These are phyloP conservation scores for Platismatia glauca DNA, from an alignment of 495 filamentous ascomycete species.

Conservation along the genomic window DNA sequence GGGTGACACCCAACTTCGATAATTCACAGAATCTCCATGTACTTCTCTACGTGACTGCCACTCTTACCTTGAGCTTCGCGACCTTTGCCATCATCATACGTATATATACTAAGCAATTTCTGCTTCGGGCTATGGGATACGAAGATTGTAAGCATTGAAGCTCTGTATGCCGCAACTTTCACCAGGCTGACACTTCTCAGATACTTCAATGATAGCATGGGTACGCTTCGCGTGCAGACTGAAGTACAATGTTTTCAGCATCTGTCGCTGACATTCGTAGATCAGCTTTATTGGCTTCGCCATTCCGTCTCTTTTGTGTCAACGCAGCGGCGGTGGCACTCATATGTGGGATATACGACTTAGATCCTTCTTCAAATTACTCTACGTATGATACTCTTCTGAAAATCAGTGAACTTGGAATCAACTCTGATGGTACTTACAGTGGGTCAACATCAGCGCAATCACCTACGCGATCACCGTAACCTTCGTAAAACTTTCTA, in stretches of 20 bases:
- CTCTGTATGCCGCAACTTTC: no score
- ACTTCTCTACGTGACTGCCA: not conserved
- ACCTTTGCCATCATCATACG: constrained; percentile 2
- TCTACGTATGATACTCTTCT: not conserved
- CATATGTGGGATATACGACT: constrained; percentile 11
- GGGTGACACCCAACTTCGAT: not conserved
- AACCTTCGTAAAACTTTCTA: constrained; percentile 38
- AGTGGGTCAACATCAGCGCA: constrained; percentile 1
- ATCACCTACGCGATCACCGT: constrained; percentile 36
- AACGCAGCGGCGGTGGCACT: not conserved
- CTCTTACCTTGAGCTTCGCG: not conserved
- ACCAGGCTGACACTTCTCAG: not conserved
- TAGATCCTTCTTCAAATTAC: not conserved
- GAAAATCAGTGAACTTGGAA: not conserved
- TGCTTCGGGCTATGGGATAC: not conserved
- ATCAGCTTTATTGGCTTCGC: not conserved
- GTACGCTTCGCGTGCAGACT: not conserved
- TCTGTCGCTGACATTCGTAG: not conserved
- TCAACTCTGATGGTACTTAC: not conserved
- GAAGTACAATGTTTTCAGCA: not conserved
- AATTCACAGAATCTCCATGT: not conserved
- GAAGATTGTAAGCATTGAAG: constrained; percentile 5
- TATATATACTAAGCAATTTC: constrained; percentile 7
- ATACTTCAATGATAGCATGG: not conserved
- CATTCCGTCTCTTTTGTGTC: not conserved